These are phyloP conservation scores for Cryptosporidium ubiquitum DNA, from an alignment of 169 alveolate species.

Conservation along the genomic window DNA sequence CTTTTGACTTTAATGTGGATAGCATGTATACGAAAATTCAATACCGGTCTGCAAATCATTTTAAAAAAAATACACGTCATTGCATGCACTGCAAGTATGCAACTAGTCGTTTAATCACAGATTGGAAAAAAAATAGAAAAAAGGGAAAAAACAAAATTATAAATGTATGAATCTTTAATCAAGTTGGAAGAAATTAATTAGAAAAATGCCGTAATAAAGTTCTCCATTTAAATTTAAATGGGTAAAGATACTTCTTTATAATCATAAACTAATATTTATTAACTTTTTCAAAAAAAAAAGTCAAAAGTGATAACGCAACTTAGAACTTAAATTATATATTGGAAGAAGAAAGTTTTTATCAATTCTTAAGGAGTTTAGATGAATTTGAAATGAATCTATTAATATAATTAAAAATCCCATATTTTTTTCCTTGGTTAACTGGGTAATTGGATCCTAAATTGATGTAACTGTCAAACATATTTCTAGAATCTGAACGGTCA, in stretches of 20 bases:
- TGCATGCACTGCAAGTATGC: neutral
- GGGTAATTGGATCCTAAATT: slow-evolving; percentile 5
- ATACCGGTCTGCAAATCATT: neutral
- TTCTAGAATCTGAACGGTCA: slow-evolving; percentile 42
- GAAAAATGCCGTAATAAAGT: too few relatives aligned
- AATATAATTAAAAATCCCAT: slow-evolving; percentile 16
- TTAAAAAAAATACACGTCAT: neutral
- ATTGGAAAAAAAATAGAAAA: neutral
- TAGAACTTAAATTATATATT: too few relatives aligned
- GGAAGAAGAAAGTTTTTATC: neutral
- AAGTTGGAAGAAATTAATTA: too few relatives aligned
- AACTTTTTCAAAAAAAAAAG: too few relatives aligned
- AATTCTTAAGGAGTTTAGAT: slow-evolving; percentile 1
- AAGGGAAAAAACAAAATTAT: neutral
- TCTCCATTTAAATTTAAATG: too few relatives aligned
- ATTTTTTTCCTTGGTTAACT: slow-evolving; percentile 2
- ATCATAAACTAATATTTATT: too few relatives aligned
- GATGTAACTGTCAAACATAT: slow-evolving; percentile 28
- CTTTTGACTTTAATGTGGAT: neutral
- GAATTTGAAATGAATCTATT: slow-evolving; percentile 25
- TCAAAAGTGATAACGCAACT: too few relatives aligned
- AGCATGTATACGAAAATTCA: neutral
- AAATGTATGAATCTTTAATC: too few relatives aligned
- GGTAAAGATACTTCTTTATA: too few relatives aligned
- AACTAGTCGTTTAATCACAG: neutral